Evolutionary conservation across 345 rosid genomes (phyloP).

Genomic region (Eucalyptus sp.): DNA sequence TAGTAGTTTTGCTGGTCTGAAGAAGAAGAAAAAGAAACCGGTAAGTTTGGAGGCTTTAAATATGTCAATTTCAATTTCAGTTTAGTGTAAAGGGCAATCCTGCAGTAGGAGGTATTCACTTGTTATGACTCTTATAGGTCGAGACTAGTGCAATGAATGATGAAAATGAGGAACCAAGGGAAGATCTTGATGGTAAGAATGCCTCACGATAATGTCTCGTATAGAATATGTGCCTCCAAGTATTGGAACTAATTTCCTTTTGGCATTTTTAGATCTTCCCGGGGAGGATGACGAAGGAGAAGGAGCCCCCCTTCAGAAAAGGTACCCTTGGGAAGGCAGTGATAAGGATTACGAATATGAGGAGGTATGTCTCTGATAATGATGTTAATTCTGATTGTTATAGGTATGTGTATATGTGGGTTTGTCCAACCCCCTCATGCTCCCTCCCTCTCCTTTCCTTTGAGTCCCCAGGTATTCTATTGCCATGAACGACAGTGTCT

Average conservation of each 20-base stretch:
- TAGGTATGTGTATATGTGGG: not conserved
- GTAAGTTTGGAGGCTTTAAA: constrained; percentile 27
- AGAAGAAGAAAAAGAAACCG: constrained; percentile 94
- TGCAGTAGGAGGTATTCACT: not conserved
- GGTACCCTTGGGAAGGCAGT: constrained; percentile 88
- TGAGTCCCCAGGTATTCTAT: not conserved
- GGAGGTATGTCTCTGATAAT: constrained; percentile 34
- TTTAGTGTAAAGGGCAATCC: not conserved
- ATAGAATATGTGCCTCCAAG: not conserved
- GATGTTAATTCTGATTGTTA: not conserved
- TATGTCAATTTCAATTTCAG: not conserved
- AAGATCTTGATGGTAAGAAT: constrained; percentile 54
- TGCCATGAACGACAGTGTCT: not conserved
- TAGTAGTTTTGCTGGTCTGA: constrained; percentile 63
- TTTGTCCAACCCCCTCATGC: not conserved
- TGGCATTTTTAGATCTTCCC: constrained; percentile 26
- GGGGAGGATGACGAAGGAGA: constrained; percentile 57
- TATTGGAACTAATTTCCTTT: not conserved
- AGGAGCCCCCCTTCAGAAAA: constrained; percentile 25
- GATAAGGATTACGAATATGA: constrained; percentile 85
- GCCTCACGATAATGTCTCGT: not conserved
- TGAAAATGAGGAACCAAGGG: constrained; percentile 48
- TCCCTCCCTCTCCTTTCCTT: not conserved
- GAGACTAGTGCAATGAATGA: constrained; percentile 57
- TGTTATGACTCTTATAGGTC: constrained; percentile 28